A percentile compares a stretch with the other conserved stretches of the same genome.
Conservation (phyloP, 208 protist species). For the Trichomonas tenax region DNA sequence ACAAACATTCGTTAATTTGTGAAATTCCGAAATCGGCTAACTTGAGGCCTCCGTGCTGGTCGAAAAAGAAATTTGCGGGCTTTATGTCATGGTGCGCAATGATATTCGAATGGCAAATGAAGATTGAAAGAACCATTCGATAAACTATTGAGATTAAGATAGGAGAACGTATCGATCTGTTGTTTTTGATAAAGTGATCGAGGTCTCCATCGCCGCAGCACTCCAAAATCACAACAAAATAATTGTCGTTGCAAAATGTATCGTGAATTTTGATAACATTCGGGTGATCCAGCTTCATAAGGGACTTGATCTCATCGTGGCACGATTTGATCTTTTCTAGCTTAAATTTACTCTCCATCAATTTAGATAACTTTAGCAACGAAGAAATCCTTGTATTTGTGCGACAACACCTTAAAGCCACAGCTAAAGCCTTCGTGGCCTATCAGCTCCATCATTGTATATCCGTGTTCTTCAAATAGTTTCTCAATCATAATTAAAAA, state of each 20-base stretch:
- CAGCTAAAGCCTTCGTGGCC: neutral
- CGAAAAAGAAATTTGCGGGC: neutral
- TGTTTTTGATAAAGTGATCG: neutral
- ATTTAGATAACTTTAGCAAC: neutral
- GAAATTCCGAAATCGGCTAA: neutral
- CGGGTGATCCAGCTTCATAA: neutral
- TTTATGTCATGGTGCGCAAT: conserved; percentile 11
- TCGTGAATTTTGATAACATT: neutral
- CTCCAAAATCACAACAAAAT: neutral
- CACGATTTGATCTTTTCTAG: neutral
- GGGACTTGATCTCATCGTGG: neutral
- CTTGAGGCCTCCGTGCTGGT: neutral
- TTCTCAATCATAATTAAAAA: too few species aligned
- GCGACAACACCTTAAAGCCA: neutral
- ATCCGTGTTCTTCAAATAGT: neutral
- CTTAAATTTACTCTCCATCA: neutral
- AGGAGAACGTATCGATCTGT: neutral
- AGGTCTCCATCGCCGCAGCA: neutral
- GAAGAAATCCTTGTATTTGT: neutral
- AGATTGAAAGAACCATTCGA: neutral
- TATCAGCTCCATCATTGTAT: neutral
- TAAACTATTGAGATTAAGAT: neutral
- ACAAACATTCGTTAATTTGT: neutral
- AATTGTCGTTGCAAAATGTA: neutral
- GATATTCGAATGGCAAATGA: neutral